Conservation (phyloP, 1,284 basidiomycete species). For the Meira miltonrushii region DNA sequence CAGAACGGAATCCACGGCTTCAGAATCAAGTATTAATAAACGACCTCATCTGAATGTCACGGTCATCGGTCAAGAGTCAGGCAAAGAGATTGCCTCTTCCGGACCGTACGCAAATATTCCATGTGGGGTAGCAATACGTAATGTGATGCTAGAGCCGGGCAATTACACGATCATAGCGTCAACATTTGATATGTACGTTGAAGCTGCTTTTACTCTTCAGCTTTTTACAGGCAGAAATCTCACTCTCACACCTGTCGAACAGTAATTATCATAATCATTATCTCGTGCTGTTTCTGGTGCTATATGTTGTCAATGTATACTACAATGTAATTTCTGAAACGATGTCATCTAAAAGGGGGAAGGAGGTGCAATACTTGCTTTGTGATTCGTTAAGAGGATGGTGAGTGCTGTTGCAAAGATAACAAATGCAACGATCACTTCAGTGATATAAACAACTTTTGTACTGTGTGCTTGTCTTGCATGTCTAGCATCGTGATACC, state of each 20-base stretch:
- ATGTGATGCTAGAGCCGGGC: conserved; percentile 12
- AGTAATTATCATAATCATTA: neutral
- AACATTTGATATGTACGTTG: conserved; percentile 17
- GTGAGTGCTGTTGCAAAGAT: conserved; percentile 5
- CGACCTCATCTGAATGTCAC: conserved; percentile 21
- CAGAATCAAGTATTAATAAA: conserved; percentile 5
- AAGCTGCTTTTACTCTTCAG: conserved; percentile 22
- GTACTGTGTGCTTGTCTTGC: conserved; percentile 7
- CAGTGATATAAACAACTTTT: neutral
- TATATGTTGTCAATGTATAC: no score
- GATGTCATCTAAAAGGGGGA: no score
- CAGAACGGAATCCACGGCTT: neutral
- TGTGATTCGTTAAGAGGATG: neutral
- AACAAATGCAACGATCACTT: neutral
- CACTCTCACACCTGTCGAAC: neutral
- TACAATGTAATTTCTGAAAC: no score
- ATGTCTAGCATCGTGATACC: conserved; percentile 6
- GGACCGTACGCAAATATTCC: conserved; percentile 24
- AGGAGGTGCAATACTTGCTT: neutral
- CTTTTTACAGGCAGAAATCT: conserved; percentile 16
- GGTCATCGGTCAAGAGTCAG: neutral
- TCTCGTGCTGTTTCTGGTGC: no score
- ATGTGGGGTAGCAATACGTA: conserved; percentile 21
- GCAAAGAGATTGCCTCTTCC: conserved; percentile 17
- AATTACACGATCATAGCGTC: conserved; percentile 22